These are phyloP conservation scores for Platanthera zijinensis DNA, from an alignment of 106 monocot genomes.

Conservation along the genomic window DNA sequence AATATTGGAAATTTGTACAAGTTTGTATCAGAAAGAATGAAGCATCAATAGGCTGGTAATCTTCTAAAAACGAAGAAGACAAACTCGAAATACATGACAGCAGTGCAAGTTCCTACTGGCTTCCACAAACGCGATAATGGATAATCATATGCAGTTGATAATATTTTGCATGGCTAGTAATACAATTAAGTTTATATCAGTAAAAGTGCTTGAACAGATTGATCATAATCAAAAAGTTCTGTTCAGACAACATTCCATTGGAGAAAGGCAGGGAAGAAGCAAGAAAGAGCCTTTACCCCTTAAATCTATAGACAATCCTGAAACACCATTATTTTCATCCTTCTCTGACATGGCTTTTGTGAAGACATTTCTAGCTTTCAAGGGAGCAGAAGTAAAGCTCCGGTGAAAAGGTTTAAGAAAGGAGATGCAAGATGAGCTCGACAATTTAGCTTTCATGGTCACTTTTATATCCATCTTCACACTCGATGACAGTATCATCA, in stretches of 20 bases:
- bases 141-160: no score
- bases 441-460: neutral
- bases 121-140: no score
- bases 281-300: constrained; percentile 3
- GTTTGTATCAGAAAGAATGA: no score
- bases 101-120: no score
- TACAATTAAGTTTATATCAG: no score
- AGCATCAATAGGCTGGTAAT: no score
- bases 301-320: constrained; percentile 8
- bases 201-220: no score
- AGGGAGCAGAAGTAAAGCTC: neutral
- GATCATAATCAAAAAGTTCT: no score
- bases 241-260: neutral
- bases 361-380: neutral
- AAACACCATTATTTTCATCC: neutral
- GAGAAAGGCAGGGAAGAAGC: neutral
- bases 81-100: no score
- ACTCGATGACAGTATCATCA: neutral
- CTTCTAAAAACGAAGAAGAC: no score
- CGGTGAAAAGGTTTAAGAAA: neutral
- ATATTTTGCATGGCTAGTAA: no score
- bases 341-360: neutral
- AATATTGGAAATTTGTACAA: no score
- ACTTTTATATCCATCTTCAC: neutral
- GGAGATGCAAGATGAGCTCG: constrained; percentile 1